Conservation (phyloP, 306 rosid species). For the Oxytropis ochrocephala region DNA sequence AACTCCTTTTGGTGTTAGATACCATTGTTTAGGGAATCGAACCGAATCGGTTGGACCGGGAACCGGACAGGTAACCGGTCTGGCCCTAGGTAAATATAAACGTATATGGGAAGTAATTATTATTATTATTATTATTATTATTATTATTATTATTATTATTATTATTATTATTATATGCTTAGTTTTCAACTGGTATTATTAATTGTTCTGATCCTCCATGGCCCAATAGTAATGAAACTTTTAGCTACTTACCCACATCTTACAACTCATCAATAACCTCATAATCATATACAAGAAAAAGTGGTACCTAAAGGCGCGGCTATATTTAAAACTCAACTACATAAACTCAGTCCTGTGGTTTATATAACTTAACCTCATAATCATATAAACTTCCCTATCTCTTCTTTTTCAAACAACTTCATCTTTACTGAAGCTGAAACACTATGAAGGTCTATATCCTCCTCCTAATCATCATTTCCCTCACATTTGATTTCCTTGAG, state of each 20-base stretch:
- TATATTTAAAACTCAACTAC: slow-evolving; percentile 23
- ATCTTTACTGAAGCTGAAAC: background rate
- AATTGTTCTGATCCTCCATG: background rate
- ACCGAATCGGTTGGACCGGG: no score
- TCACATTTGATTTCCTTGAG: slow-evolving; percentile 5
- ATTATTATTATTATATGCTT: no score
- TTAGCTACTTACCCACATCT: background rate
- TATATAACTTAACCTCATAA: background rate
- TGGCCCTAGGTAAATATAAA: no score
- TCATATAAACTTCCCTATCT: background rate
- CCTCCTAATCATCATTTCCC: background rate
- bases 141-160: no score
- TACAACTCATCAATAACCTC: background rate
- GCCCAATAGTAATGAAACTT: background rate
- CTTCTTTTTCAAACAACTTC: background rate
- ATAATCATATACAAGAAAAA: background rate
- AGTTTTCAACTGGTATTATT: background rate
- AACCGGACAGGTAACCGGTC: no score
- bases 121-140: no score
- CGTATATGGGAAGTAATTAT: no score
- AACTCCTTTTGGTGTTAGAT: background rate
- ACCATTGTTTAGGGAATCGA: no score
- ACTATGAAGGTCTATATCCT: slow-evolving; percentile 20
- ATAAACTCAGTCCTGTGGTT: background rate
- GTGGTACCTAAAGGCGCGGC: background rate